Conservation (phyloP, 2,329 filamentous ascomycete species). For the Sclerotinia sclerotiorum region DNA sequence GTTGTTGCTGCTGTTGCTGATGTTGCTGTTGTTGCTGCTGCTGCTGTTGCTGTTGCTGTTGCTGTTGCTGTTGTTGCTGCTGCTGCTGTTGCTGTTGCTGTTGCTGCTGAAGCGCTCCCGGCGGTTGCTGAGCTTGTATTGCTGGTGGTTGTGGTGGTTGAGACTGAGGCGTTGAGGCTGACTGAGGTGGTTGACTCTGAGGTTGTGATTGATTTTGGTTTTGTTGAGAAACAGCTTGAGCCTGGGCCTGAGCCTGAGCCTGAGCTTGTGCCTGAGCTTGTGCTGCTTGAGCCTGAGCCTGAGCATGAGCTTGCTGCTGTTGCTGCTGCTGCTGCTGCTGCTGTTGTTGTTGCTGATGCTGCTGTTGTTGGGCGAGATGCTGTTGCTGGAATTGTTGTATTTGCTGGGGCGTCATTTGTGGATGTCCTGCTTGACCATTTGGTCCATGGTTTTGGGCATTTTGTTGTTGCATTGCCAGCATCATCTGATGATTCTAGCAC, state of each 20-base stretch:
- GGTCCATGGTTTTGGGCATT: constrained; percentile 46
- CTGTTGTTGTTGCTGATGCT: constrained; percentile 44
- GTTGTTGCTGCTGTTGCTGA: constrained; percentile 28
- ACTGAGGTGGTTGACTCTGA: constrained; percentile 45
- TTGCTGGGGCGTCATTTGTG: constrained; percentile 50
- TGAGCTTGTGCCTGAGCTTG: constrained; percentile 43
- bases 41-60: constrained; percentile 35
- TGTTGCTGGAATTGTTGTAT: constrained; percentile 49
- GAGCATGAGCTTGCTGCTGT: constrained; percentile 13
- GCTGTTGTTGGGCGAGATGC: constrained; percentile 50
- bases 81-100: constrained; percentile 30
- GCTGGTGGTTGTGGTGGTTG: constrained; percentile 43
- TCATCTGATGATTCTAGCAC: constrained; percentile 14
- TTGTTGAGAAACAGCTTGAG: constrained; percentile 47
- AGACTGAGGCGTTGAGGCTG: constrained; percentile 44
- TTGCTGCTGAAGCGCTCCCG: constrained; percentile 43
- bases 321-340: constrained; percentile 39
- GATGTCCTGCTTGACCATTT: constrained; percentile 47
- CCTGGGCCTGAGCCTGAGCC: constrained; percentile 25
- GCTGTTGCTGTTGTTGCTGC: constrained; percentile 34
- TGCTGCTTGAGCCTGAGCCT: constrained; percentile 34
- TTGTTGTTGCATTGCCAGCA: constrained; percentile 49
- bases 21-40: constrained; percentile 35
- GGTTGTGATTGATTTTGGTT: constrained; percentile 51
- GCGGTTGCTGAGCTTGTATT: constrained; percentile 44